Base-by-base conservation (phyloP, 257 asterid species). In the Solanum pinnatisectum region DNA sequence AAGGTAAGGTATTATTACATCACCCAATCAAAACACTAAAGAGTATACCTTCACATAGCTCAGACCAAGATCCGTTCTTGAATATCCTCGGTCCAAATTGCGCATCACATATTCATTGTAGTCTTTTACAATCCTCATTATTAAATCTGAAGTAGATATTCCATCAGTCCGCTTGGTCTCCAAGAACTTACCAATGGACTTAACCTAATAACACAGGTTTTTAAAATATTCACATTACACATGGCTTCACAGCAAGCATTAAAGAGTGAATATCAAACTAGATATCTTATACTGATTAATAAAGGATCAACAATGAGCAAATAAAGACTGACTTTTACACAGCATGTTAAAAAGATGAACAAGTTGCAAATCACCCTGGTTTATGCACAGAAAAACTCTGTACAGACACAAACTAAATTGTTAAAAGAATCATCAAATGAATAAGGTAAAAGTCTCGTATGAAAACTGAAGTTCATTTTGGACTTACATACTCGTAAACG, bases 61-160 rank as follows among this genome's bases (percentile, higher is more conserved):
- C 52, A 94, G 91, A 85, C 92, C 92, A 83, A 94, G 96, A 33
- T 94, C 95, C 89, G 92, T 92, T 84, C 95, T 94, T n/a, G 96
- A 87, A 85, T 94, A 94, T 56, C 96, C 96, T 81, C 95, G 91
- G 84, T 94, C 96, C 94, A 94, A 91, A 83, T 93, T 94, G 84
- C 95, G 96, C 95, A 93, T 93, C 86, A 94, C 95, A 92, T 94
- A 93, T 71, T 94, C 92, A 63, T 94, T 94, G 89, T 94, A 94
- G 87, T 94, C 95, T 85, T 93, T 94, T 60, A 94, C 93, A 46
- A 94, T 93, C 90, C 96, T 88, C 96, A 94, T 93, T 60, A 94
- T 93, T 33, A 94, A 68, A 85, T 94, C 95, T 8, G 96, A 94
- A 35, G 96, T 94, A 15, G 95, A 94, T 65, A 94, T 94, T 65